Conservation (phyloP, 495 filamentous ascomycete species). For the Penicillium turbatum region DNA sequence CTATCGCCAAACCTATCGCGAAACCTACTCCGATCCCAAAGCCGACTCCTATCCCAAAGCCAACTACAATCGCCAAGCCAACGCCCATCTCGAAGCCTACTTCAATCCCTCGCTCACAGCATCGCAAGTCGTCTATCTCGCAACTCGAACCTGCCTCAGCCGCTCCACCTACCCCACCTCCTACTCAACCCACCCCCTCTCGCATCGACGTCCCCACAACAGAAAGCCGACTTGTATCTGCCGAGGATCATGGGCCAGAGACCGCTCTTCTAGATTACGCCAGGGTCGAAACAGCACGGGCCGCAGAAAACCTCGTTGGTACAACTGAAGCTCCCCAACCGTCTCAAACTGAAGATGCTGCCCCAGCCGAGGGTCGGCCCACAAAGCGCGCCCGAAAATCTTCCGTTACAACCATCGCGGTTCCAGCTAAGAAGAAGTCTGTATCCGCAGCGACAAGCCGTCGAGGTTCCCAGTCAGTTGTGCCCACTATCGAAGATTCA, state of each 20-base stretch:
- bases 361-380: conserved; percentile 3
- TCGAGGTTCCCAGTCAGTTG: conserved; percentile 10
- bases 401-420: conserved; percentile 1
- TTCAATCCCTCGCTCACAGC: background rate
- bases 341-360: conserved; percentile 1
- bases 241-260: conserved; percentile 5
- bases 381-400: conserved; percentile 18
- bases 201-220: background rate
- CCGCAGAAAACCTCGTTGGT: background rate
- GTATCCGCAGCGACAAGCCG: conserved; percentile 4
- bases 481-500: conserved; percentile 9
- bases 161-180: conserved; percentile 1
- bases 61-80: background rate
- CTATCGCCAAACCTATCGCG: conserved; percentile 7
- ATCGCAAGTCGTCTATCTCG: background rate
- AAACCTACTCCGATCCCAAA: conserved; percentile 7
- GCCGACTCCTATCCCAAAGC: background rate
- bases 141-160: conserved; percentile 1
- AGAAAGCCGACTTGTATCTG: background rate
- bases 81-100: background rate
- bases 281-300: conserved; percentile 2
- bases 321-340: background rate
- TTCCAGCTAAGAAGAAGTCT: background rate
- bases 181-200: background rate
- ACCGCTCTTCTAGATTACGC: background rate